phyloP scores from a whole-genome alignment of 2,329 filamentous ascomycete species.

The Sporothrix humicola region DNA sequence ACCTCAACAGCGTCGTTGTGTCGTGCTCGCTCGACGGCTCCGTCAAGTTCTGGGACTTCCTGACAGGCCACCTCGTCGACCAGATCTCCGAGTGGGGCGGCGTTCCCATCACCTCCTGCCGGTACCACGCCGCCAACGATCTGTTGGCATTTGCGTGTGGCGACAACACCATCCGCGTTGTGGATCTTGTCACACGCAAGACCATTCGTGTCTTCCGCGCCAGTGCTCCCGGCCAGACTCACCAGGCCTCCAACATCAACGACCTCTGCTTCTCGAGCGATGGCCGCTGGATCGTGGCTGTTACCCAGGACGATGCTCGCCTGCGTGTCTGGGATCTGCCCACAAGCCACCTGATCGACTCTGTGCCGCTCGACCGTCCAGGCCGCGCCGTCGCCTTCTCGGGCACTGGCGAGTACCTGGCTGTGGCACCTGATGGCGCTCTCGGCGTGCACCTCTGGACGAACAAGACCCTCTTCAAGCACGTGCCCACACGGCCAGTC shows the following conservation, averaged over 20 bases:
- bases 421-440: conserved; percentile 79
- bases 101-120: conserved; percentile 74
- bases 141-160: conserved; percentile 88
- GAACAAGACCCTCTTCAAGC: conserved; percentile 88
- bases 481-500: conserved; percentile 84
- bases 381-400: conserved; percentile 90
- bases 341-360: conserved; percentile 93
- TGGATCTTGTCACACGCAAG: conserved; percentile 88
- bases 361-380: conserved; percentile 76
- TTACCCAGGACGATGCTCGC: conserved; percentile 79
- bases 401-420: conserved; percentile 88
- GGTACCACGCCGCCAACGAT: conserved; percentile 82
- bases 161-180: conserved; percentile 83
- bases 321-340: conserved; percentile 93
- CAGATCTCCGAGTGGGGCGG: conserved; percentile 78
- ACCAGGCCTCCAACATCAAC: conserved; percentile 58
- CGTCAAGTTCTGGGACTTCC: conserved; percentile 97
- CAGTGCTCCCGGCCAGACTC: conserved; percentile 48
- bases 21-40: conserved; percentile 90
- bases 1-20: conserved; percentile 83
- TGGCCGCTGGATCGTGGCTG: conserved; percentile 90
- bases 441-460: conserved; percentile 96
- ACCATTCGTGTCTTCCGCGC: conserved; percentile 94
- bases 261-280: conserved; percentile 91
- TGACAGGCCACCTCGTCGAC: conserved; percentile 77